A percentile compares a stretch with the other conserved stretches of the same genome.
Conservation (phyloP, 2,329 filamentous ascomycete genomes). For the Botrytis aclada region DNA sequence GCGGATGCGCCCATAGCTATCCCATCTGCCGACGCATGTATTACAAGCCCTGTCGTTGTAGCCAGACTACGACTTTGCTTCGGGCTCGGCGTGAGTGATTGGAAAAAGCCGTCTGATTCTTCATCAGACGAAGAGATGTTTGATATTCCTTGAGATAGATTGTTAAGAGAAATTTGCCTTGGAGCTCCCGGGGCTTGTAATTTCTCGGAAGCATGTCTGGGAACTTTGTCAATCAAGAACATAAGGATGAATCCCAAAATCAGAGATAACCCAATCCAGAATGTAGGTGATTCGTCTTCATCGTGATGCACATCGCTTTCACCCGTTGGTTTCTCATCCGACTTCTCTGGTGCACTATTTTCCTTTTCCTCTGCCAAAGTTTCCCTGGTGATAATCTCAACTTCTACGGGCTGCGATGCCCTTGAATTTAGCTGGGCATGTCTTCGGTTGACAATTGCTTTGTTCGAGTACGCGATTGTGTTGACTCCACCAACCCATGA, state of each 20-base stretch:
- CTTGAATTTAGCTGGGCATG: background rate
- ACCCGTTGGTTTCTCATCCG: slow-evolving; percentile 14
- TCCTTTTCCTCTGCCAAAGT: slow-evolving; percentile 4
- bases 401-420: background rate
- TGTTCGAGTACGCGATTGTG: slow-evolving; percentile 23
- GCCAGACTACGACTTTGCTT: slow-evolving; percentile 63
- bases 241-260: slow-evolving; percentile 90
- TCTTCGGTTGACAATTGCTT: slow-evolving; percentile 7
- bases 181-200: slow-evolving; percentile 64
- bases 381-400: slow-evolving; percentile 2
- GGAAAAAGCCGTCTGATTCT: slow-evolving; percentile 57
- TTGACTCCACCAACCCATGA: slow-evolving; percentile 28
- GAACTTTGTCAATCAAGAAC: slow-evolving; percentile 90
- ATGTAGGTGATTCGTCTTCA: slow-evolving; percentile 53
- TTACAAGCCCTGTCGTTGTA: slow-evolving; percentile 92
- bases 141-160: slow-evolving; percentile 57
- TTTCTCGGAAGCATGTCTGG: slow-evolving; percentile 65
- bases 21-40: slow-evolving; percentile 91
- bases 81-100: slow-evolving; percentile 54
- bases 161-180: slow-evolving; percentile 85
- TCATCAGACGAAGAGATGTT: slow-evolving; percentile 44
- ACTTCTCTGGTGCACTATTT: slow-evolving; percentile 13
- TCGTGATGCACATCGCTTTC: slow-evolving; percentile 34
- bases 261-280: slow-evolving; percentile 83
- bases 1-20: slow-evolving; percentile 93